phyloP scores from a whole-genome alignment of 2,329 filamentous ascomycete genomes.

The Exophiala oligosperma region DNA sequence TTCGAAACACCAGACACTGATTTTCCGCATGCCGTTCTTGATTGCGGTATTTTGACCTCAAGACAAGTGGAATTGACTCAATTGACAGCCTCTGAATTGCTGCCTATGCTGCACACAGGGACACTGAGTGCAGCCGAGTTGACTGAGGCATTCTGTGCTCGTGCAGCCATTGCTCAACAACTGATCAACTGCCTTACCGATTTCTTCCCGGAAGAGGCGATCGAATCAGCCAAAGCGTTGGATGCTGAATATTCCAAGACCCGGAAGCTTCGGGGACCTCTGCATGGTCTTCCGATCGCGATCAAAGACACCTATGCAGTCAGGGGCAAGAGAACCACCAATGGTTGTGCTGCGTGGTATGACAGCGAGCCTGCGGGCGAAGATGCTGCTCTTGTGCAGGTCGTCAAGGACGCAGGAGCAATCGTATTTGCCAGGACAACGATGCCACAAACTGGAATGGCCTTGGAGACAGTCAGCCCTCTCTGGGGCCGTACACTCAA shows the following conservation, averaged over 20 bases:
- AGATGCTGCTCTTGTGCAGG: slow-evolving; percentile 58
- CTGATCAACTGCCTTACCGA: slow-evolving; percentile 37
- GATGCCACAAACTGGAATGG: slow-evolving; percentile 58
- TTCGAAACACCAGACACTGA: not conserved
- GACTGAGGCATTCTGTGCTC: slow-evolving; percentile 55
- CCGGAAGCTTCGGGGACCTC: slow-evolving; percentile 34
- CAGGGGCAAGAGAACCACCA: slow-evolving; percentile 52
- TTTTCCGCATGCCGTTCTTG: not conserved
- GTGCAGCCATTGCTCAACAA: slow-evolving; percentile 32
- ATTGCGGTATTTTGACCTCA: slow-evolving; percentile 41
- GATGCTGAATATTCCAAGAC: slow-evolving; percentile 35
- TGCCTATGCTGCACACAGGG: slow-evolving; percentile 19
- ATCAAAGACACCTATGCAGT: slow-evolving; percentile 43
- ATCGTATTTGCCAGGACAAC: slow-evolving; percentile 62
- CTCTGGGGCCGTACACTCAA: slow-evolving; percentile 59
- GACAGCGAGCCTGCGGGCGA: slow-evolving; percentile 57
- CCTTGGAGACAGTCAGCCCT: slow-evolving; percentile 60
- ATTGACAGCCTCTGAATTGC: slow-evolving; percentile 45
- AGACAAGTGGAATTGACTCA: slow-evolving; percentile 50
- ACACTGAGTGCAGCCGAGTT: slow-evolving; percentile 47
- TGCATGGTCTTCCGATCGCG: slow-evolving; percentile 41
- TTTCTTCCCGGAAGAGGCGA: slow-evolving; percentile 36
- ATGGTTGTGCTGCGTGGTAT: slow-evolving; percentile 55
- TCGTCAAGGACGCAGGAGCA: slow-evolving; percentile 61
- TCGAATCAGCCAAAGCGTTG: slow-evolving; percentile 36